Percentiles rank a stretch among this genome's conserved stretches.
Evolutionary conservation across 768 basidiomycete genomes (phyloP).

Genomic region (Amanita rimosa): DNA sequence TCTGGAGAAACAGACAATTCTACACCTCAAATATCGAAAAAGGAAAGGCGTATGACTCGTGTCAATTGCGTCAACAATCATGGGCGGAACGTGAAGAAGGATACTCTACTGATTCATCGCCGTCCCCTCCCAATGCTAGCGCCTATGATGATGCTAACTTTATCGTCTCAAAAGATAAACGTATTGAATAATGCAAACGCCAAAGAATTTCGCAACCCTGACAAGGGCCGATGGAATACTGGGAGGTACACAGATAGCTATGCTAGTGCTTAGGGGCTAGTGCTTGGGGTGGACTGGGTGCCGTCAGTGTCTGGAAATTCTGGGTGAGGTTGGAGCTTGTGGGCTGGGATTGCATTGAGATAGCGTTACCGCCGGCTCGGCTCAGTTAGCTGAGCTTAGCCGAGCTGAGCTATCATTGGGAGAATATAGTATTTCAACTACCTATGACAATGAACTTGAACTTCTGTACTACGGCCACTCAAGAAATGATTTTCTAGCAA

Average conservation of each 20-base stretch:
- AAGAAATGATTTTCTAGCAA: no score
- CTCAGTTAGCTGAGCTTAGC: no score
- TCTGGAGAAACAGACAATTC: slow-evolving; percentile 1
- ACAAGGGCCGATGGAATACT: slow-evolving; percentile 45
- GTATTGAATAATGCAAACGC: slow-evolving; percentile 76
- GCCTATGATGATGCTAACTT: slow-evolving; percentile 58
- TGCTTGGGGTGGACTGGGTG: slow-evolving; percentile 86
- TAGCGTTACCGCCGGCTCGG: no score
- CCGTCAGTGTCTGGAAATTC: slow-evolving; percentile 89
- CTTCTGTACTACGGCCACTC: no score
- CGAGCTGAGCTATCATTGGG: no score
- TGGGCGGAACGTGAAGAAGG: slow-evolving; percentile 48
- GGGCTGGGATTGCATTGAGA: slow-evolving; percentile 84
- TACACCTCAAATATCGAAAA: slow-evolving; percentile 28
- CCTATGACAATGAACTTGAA: no score
- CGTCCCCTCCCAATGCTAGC: slow-evolving; percentile 51
- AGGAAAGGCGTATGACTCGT: slow-evolving; percentile 52
- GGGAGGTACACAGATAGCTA: slow-evolving; percentile 88
- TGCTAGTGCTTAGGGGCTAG: no score
- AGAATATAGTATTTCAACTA: no score
- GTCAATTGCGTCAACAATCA: slow-evolving; percentile 26
- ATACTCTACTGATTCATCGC: slow-evolving; percentile 75
- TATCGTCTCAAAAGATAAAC: slow-evolving; percentile 38
- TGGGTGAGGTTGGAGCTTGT: slow-evolving; percentile 83
- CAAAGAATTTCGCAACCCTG: slow-evolving; percentile 76